Conservation (phyloP, 768 basidiomycete genomes). For the Lyophyllum semitale region DNA sequence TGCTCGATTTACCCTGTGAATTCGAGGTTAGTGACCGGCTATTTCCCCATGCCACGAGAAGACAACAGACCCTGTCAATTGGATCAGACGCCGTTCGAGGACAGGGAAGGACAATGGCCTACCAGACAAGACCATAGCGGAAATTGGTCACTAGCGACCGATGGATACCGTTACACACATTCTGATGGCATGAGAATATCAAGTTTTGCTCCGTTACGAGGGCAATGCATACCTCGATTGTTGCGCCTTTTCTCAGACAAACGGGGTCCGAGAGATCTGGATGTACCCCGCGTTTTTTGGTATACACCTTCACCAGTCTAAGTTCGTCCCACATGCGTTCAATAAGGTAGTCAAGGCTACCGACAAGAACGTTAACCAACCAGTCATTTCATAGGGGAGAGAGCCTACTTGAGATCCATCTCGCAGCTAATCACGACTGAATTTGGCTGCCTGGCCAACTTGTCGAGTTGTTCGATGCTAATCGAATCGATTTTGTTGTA, state of each 20-base stretch:
- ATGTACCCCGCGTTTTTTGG: conserved; percentile 94
- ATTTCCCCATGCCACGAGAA: not conserved
- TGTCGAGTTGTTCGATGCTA: conserved; percentile 81
- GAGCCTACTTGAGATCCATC: conserved; percentile 80
- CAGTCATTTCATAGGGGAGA: not conserved
- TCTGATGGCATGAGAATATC: conserved; percentile 35
- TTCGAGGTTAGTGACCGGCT: not conserved
- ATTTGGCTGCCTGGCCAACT: conserved; percentile 77
- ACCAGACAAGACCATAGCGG: conserved; percentile 95
- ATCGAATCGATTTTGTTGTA: conserved; percentile 97
- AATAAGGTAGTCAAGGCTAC: conserved; percentile 70
- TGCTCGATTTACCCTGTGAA: conserved; percentile 85
- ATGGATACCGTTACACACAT: conserved; percentile 92
- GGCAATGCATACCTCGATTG: conserved; percentile 68
- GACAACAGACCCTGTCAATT: conserved; percentile 9
- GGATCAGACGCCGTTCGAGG: conserved; percentile 1
- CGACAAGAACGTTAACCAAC: conserved; percentile 5
- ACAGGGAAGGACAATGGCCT: conserved; percentile 25
- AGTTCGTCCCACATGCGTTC: conserved; percentile 81
- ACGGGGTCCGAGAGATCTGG: conserved; percentile 93
- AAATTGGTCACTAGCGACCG: conserved; percentile 88
- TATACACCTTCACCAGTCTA: conserved; percentile 89
- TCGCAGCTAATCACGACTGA: conserved; percentile 97
- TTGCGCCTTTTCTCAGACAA: conserved; percentile 87
- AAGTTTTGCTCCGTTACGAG: not conserved